Conservation (phyloP, 345 rosid genomes). For the Durio zibethinus region DNA sequence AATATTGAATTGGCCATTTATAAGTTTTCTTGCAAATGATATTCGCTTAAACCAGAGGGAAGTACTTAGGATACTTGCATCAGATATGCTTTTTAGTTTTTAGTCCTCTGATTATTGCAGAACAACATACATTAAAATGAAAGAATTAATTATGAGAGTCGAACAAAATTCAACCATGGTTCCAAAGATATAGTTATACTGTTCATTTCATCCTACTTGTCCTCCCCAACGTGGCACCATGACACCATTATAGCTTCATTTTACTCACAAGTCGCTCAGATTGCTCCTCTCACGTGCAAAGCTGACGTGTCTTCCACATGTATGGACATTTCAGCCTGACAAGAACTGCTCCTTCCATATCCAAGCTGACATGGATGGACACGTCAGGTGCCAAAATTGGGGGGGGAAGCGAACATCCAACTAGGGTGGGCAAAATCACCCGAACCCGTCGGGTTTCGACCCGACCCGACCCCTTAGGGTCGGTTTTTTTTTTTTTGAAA, state of each 20-base stretch:
- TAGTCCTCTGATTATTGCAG: not conserved
- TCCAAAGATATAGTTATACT: not conserved
- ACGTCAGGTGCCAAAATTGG: not conserved
- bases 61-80: not conserved
- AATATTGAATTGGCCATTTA: no score
- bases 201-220: not conserved
- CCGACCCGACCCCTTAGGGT: no score
- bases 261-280: not conserved
- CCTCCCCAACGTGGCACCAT: not conserved
- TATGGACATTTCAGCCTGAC: not conserved
- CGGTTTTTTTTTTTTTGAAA: no score
- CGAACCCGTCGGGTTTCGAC: no score
- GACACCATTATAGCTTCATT: not conserved
- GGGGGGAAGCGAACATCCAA: no score
- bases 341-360: conserved; percentile 17
- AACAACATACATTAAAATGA: not conserved
- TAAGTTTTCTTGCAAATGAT: not conserved
- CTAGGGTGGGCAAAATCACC: no score
- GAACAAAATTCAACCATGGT: not conserved
- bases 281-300: not conserved
- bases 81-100: not conserved
- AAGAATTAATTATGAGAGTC: no score
- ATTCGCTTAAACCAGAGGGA: not conserved
- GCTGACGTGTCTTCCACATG: not conserved
- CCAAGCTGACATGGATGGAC: conserved; percentile 9